Evolutionary conservation across 345 rosid species (phyloP), one percentile per base, ranked within the genome.

Genomic region (Brassica nigra): DNA sequence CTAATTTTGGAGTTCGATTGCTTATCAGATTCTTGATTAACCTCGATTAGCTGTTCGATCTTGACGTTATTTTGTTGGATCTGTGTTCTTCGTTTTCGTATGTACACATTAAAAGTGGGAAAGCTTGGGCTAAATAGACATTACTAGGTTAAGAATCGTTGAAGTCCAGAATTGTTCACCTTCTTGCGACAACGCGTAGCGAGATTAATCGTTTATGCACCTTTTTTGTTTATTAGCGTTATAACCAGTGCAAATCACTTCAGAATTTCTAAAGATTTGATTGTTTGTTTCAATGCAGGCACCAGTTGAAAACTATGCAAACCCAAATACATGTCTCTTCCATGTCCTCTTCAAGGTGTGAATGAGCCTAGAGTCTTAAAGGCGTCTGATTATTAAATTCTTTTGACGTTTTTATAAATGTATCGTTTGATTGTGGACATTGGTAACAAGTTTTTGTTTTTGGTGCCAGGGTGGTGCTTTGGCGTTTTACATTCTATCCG

Each of bases 401-500:
- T 37, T 62, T 68, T 1, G 7, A 57, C 0, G 34, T 39, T 11
- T 66, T 6, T 3, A 28, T 31, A 79, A 78, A 15, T 83, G 54
- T 33, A 8, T 71, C 27, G 52, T 55, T 44, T 2, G 47, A 36
- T 49, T 27, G 62, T 66, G 78, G 71, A 39, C 66, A 58, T 3
- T 54, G 65, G 66, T 75, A 30, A 65, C 62, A n/a, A 70, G 15
- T 55, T 75, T 80, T 52, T n/a, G 6, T 4, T n/a, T 15, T 54
- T 62, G 8, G 74, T 57, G 65, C 52, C 92, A 96, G 99, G 97
- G 94, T 70, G 85, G 88, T 67, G 88, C 98, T 66, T 84, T 96
- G 92, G 97, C 95, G 62, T 96, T 96, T 83, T 96, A 96, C 89
- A 90, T 96, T 75, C 91, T 96, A 6, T 96, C 98, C 42, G 83